Evolutionary conservation across 1,139 yeast genomes (phyloP), one percentile per base, ranked within the genome.

Genomic region (Geotrichum siamense): DNA sequence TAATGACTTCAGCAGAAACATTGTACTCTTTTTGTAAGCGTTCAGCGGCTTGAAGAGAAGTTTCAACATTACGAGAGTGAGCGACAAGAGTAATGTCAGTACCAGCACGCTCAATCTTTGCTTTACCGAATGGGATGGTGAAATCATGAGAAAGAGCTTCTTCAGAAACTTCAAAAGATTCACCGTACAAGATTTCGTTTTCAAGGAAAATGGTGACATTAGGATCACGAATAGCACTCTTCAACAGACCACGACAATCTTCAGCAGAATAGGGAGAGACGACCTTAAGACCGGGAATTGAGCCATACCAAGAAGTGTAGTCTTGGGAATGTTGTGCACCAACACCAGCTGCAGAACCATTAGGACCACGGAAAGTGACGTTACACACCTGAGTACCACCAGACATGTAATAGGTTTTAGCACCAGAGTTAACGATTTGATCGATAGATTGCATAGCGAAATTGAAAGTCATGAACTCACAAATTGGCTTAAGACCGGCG

Each of bases 341-440:
- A 58, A 91, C 98, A 76, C 98, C 97, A 40, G 96, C 96, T 57
- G 98, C 96, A 42, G 98, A 96, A 69, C 98, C 99, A 69, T 93
- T 93, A 52, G 98, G 97, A 61, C 98, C 98, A 71, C 98, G 82
- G 76, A 93, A 93, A 43, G 95, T 89, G 62, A 91, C 85, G 69
- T 85, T 89, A 74, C 96, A 89, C 51, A 89, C 89, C 70, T 89
- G 96, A 54, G 80, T 83, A 74, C 99, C 99, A 66, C 99, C 99
- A 52, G 96, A 84, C 99, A 91, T 91, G 73, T 91, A 91, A 69
- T 80, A 85, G 40, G 98, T 91, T 76, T 91, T 93, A 51, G 97
- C 99, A 50, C 96, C 98, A 48, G 97, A 89, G 76, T 91, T 91
- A 70, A 91, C 77, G 67, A 91, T 91, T 58, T 91, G 98, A 68